phyloP scores from a whole-genome alignment of 1,139 yeast species.

The Candida tunisiensis region DNA sequence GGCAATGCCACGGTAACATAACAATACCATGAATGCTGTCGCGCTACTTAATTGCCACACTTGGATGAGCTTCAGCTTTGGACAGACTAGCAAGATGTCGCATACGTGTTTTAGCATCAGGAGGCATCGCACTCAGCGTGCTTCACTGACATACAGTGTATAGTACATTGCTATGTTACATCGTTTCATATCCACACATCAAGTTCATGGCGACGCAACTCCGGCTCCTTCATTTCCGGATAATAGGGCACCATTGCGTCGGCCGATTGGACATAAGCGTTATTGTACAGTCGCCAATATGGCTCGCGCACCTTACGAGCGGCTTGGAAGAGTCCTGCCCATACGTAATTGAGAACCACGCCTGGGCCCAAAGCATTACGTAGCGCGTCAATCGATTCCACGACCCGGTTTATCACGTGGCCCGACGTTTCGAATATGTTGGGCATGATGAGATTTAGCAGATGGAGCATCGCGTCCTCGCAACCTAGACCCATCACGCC shows the following conservation, averaged over 20 bases:
- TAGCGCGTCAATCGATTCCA: slow-evolving; percentile 69
- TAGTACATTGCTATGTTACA: not conserved
- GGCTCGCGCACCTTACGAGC: slow-evolving; percentile 74
- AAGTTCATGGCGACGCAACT: slow-evolving; percentile 21
- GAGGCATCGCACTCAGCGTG: not conserved
- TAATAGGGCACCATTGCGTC: slow-evolving; percentile 75
- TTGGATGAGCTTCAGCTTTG: too few relatives aligned
- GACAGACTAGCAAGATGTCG: too few relatives aligned
- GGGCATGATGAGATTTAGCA: slow-evolving; percentile 61
- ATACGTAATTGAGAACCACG: slow-evolving; percentile 50
- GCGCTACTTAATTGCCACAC: too few relatives aligned
- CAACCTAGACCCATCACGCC: slow-evolving; percentile 62
- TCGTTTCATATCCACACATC: slow-evolving; percentile 22
- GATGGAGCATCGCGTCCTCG: slow-evolving; percentile 63
- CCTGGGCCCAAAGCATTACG: slow-evolving; percentile 68
- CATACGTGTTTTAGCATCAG: slow-evolving; percentile 1
- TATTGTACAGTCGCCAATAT: slow-evolving; percentile 75
- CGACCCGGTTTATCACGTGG: slow-evolving; percentile 70
- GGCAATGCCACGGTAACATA: not conserved
- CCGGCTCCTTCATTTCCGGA: slow-evolving; percentile 27
- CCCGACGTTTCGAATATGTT: slow-evolving; percentile 89
- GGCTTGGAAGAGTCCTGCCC: slow-evolving; percentile 90
- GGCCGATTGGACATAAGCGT: slow-evolving; percentile 54
- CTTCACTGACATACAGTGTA: not conserved
- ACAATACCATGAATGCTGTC: not conserved